Base-by-base conservation (phyloP, 352 stramenopile genomes). In the Phytophthora boehmeriae region DNA sequence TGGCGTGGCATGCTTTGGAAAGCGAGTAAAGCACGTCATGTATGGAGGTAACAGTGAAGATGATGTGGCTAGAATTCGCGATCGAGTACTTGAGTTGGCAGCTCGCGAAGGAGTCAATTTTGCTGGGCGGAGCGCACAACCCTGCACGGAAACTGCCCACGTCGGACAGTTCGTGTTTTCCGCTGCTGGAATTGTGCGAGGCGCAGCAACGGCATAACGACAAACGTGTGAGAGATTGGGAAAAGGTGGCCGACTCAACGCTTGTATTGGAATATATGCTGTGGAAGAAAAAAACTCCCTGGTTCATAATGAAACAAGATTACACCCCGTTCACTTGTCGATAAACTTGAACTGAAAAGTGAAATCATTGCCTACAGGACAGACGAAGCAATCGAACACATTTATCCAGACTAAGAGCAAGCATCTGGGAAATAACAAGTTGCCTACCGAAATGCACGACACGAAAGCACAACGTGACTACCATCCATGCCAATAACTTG, bases 361-460 rank as follows among this genome's bases (percentile, higher is more conserved):
- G n/a, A n/a, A n/a, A n/a, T n/a, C n/a, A n/a, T n/a, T n/a, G n/a
- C n/a, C n/a, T n/a, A n/a, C n/a, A n/a, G n/a, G n/a, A n/a, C n/a
- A n/a, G n/a, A n/a, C n/a, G n/a, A n/a, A n/a, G n/a, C n/a, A n/a
- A n/a, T n/a, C n/a, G n/a, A n/a, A n/a, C n/a, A n/a, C n/a, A n/a
- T n/a, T n/a, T n/a, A n/a, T n/a, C n/a, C n/a, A n/a, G n/a, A n/a
- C n/a, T n/a, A n/a, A n/a, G n/a, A n/a, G n/a, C n/a, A n/a, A n/a
- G n/a, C n/a, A n/a, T n/a, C n/a, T n/a, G n/a, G n/a, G n/a, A n/a
- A n/a, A n/a, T n/a, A n/a, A n/a, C n/a, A n/a, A n/a, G n/a, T n/a
- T n/a, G n/a, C n/a, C n/a, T n/a, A 73, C 65, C 65, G 17, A 61
- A 73, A 50, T 69, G 65, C 1, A 53, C 54, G 2, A 73, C 51